Percentiles rank a stretch among this genome's conserved stretches.
Evolutionary conservation across 371 early-diverging fungal genomes (phyloP).

Genomic region (Gilbertella persicaria): DNA sequence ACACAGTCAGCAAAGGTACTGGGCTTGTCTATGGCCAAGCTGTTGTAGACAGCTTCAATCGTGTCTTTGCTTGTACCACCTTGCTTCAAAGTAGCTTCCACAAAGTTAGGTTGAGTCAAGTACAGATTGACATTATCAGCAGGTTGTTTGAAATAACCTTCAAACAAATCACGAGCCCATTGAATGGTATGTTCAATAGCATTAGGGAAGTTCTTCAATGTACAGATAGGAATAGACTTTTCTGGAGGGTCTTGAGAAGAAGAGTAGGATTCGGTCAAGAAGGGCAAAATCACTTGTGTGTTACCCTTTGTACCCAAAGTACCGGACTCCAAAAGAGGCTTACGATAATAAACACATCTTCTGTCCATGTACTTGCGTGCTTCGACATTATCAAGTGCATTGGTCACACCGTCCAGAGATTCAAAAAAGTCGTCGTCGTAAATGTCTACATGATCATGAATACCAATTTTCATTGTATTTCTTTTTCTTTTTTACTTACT

Average conservation of each 20-base stretch:
- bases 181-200: slow-evolving; percentile 99
- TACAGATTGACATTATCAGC: slow-evolving; percentile 94
- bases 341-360: slow-evolving; percentile 95
- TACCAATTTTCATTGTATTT: too few species aligned
- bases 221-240: slow-evolving; percentile 99
- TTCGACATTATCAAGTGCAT: slow-evolving; percentile 99
- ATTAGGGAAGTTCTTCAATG: slow-evolving; percentile 99
- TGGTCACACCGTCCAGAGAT: slow-evolving; percentile 90
- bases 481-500: slow-evolving; percentile 20
- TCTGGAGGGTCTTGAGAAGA: slow-evolving; percentile 99
- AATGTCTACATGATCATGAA: slow-evolving; percentile 46
- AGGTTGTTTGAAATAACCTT: slow-evolving; percentile 90
- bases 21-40: slow-evolving; percentile 78
- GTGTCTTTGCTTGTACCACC: slow-evolving; percentile 80
- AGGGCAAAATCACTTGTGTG: slow-evolving; percentile 96
- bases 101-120: slow-evolving; percentile 79
- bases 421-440: slow-evolving; percentile 97
- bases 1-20: slow-evolving; percentile 90
- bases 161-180: slow-evolving; percentile 99
- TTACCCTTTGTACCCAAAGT: slow-evolving; percentile 99
- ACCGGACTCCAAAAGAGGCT: slow-evolving; percentile 98
- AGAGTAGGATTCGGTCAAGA: slow-evolving; percentile 98
- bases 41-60: slow-evolving; percentile 69
- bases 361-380: slow-evolving; percentile 98
- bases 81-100: slow-evolving; percentile 81